Conservation (phyloP, 352 stramenopile genomes). For the Pythium periplocum region DNA sequence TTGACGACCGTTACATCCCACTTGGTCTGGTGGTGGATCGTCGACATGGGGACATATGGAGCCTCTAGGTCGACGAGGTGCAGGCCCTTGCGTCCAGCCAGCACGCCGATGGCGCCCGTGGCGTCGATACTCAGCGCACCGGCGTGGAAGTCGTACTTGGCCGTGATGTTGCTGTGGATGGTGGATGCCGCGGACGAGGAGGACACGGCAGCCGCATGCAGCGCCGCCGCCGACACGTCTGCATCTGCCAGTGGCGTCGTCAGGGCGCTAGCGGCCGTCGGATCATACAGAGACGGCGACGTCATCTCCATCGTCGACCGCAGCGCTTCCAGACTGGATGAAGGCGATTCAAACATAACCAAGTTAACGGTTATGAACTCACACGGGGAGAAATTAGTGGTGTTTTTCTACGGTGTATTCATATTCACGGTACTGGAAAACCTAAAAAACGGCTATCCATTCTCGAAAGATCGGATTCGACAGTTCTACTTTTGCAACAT, state of each 20-base stretch:
- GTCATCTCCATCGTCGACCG: not conserved
- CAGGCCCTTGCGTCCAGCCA: conserved; percentile 62
- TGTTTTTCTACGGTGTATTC: not conserved
- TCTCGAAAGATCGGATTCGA: too few relatives aligned
- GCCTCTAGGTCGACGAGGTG: conserved; percentile 70
- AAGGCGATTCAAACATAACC: too few relatives aligned
- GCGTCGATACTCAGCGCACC: conserved; percentile 70
- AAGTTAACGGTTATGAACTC: too few relatives aligned
- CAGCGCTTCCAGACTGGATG: conserved; percentile 9
- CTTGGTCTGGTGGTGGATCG: conserved; percentile 76
- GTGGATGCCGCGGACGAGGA: too few relatives aligned
- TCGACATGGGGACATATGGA: conserved; percentile 46
- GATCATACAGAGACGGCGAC: too few relatives aligned
- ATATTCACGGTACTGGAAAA: not conserved
- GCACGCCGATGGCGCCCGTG: conserved; percentile 53
- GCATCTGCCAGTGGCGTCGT: too few relatives aligned
- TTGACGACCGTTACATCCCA: conserved; percentile 76
- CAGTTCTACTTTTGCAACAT: conserved; percentile 16
- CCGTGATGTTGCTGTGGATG: conserved; percentile 40
- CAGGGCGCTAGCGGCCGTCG: too few relatives aligned
- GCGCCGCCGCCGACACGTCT: too few relatives aligned
- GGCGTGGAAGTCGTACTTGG: conserved; percentile 61
- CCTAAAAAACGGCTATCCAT: not conserved
- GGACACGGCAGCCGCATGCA: too few relatives aligned
- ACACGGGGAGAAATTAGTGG: too few relatives aligned